These are phyloP conservation scores for Astrephomene gubernaculifera DNA, from an alignment of 139 green algal genomes.

Conservation along the genomic window DNA sequence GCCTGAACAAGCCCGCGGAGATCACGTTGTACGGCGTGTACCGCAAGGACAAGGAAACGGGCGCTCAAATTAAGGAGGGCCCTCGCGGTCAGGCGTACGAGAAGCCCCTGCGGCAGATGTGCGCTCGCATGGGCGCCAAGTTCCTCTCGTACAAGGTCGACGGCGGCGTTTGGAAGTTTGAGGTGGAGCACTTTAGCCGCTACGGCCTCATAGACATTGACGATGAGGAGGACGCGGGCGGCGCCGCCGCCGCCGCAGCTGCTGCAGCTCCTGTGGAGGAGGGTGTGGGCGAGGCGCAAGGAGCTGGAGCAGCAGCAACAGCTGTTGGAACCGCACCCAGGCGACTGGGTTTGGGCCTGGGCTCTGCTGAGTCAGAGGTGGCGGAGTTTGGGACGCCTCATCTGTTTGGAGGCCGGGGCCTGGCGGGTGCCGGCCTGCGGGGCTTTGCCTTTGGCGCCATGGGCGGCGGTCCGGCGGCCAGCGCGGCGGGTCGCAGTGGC, in stretches of 20 bases:
- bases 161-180: constrained; percentile 86
- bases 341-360: background rate
- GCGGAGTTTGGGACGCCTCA: background rate
- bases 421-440: background rate
- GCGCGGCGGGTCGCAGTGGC: background rate
- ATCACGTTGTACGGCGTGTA: constrained; percentile 82
- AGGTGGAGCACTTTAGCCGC: constrained; percentile 92
- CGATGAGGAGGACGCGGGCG: constrained; percentile 63
- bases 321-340: background rate
- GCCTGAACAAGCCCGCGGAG: constrained; percentile 85
- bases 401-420: background rate
- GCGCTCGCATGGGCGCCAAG: constrained; percentile 75
- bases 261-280: constrained; percentile 7
- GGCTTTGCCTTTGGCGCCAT: constrained; percentile 7
- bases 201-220: constrained; percentile 82
- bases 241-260: constrained; percentile 42
- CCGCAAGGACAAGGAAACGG: constrained; percentile 71
- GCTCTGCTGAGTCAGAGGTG: too few species aligned
- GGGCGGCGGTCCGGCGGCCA: constrained; percentile 2
- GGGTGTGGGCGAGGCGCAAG: constrained; percentile 23
- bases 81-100: constrained; percentile 50
- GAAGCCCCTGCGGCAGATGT: constrained; percentile 66
- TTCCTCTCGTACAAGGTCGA: constrained; percentile 85
- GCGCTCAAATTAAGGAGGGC: constrained; percentile 61
- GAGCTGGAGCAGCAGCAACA: background rate